A percentile compares a stretch with the other conserved stretches of the same genome.
Evolutionary conservation across 495 filamentous ascomycete species (phyloP).

Genomic region (Penicillium arizonense): DNA sequence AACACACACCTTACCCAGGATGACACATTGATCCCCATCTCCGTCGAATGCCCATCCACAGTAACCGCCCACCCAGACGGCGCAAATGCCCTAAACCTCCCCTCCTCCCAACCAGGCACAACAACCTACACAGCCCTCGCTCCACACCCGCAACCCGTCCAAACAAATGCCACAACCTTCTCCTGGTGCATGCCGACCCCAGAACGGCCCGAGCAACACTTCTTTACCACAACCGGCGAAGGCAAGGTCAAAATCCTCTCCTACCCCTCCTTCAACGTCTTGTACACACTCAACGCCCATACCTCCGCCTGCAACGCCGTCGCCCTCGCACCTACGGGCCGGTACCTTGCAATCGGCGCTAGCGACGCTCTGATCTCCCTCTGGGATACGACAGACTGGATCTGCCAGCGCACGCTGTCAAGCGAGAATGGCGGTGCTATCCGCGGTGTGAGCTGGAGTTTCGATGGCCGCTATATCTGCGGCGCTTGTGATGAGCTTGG

Average conservation of each 20-base stretch:
- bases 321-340: conserved; percentile 70
- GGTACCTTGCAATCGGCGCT: conserved; percentile 83
- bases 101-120: conserved; percentile 15
- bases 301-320: conserved; percentile 73
- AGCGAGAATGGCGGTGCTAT: conserved; percentile 72
- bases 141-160: conserved; percentile 65
- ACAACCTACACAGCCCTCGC: conserved; percentile 48
- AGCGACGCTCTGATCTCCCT: conserved; percentile 84
- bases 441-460: conserved; percentile 83
- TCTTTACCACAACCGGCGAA: conserved; percentile 82
- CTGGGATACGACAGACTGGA: conserved; percentile 93
- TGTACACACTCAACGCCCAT: conserved; percentile 75
- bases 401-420: conserved; percentile 77
- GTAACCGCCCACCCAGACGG: conserved; percentile 28
- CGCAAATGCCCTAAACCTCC: conserved; percentile 6
- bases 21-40: conserved; percentile 68
- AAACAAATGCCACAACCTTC: conserved; percentile 83
- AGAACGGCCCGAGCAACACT: conserved; percentile 35
- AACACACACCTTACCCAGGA: conserved; percentile 44
- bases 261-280: conserved; percentile 52
- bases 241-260: conserved; percentile 78
- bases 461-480: conserved; percentile 84
- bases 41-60: conserved; percentile 40
- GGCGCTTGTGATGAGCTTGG: conserved; percentile 78
- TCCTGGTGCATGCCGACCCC: conserved; percentile 56